These are phyloP conservation scores for Guadua angustifolia DNA, from an alignment of 176 grass and related monocot genomes.

Conservation along the genomic window DNA sequence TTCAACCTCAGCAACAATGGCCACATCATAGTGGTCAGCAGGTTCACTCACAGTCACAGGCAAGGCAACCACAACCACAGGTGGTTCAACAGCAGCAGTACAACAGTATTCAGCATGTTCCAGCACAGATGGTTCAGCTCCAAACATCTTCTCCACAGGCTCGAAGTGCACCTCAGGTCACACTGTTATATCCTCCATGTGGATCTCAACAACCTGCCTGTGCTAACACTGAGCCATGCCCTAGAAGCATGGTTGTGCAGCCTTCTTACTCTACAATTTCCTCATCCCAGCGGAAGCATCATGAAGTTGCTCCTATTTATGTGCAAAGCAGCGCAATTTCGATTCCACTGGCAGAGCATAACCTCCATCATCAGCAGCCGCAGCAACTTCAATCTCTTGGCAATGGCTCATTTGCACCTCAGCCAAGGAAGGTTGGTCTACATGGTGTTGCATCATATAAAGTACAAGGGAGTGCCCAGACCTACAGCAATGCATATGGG, in stretches of 20 bases:
- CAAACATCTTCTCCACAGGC: constrained; percentile 61
- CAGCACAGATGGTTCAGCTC: constrained; percentile 53
- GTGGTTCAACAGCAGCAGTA: constrained; percentile 60
- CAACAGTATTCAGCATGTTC: constrained; percentile 53
- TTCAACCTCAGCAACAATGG: constrained; percentile 65
- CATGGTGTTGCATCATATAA: constrained; percentile 55
- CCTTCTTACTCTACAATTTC: constrained; percentile 63
- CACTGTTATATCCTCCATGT: constrained; percentile 71
- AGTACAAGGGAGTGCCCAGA: constrained; percentile 53
- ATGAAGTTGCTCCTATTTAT: constrained; percentile 66
- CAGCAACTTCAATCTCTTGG: constrained; percentile 44
- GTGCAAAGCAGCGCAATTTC: constrained; percentile 61
- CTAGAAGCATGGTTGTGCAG: constrained; percentile 62
- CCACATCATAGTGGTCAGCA: constrained; percentile 56
- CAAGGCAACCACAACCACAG: constrained; percentile 55
- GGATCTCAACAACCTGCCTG: constrained; percentile 64
- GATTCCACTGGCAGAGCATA: constrained; percentile 46
- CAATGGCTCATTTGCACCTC: constrained; percentile 60
- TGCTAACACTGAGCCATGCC: constrained; percentile 53
- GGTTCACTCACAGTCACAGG: constrained; percentile 53
- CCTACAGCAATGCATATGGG: constrained; percentile 49
- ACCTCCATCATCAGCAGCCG: constrained; percentile 27
- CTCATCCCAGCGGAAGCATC: constrained; percentile 57
- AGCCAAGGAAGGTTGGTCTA: constrained; percentile 55
- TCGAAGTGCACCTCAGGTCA: constrained; percentile 64